phyloP scores from a whole-genome alignment of 2,329 filamentous ascomycete genomes.

The Alternaria incomplexa region DNA sequence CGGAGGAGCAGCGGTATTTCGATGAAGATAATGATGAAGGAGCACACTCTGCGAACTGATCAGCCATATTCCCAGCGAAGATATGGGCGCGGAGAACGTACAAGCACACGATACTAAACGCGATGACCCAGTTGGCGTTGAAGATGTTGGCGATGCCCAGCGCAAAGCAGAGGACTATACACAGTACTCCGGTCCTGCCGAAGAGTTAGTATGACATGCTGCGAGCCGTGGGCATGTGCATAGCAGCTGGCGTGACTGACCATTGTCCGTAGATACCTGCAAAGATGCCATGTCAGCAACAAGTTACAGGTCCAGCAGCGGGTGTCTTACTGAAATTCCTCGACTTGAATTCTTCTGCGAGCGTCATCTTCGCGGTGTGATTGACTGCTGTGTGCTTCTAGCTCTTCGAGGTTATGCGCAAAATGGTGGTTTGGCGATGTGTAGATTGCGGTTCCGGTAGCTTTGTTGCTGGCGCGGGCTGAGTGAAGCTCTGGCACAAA shows the following conservation, averaged over 20 bases:
- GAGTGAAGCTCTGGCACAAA: constrained; percentile 28
- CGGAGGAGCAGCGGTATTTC: constrained; percentile 92
- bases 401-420: constrained; percentile 1
- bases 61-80: constrained; percentile 3
- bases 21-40: constrained; percentile 60
- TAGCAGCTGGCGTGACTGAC: constrained; percentile 53
- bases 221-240: neutral
- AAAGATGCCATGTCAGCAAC: constrained; percentile 41
- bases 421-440: constrained; percentile 5
- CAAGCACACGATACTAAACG: constrained; percentile 64
- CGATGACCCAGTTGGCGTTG: constrained; percentile 61
- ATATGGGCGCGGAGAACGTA: constrained; percentile 32
- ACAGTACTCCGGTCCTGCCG: constrained; percentile 62
- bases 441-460: constrained; percentile 12
- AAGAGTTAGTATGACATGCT: constrained; percentile 19
- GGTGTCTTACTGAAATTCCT: constrained; percentile 68
- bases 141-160: constrained; percentile 74
- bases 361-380: constrained; percentile 55
- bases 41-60: constrained; percentile 48
- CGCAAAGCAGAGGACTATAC: constrained; percentile 70
- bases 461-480: constrained; percentile 34
- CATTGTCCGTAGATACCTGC: constrained; percentile 73
- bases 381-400: neutral
- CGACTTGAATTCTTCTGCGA: constrained; percentile 67
- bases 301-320: constrained; percentile 11